Base-by-base conservation (phyloP, 306 rosid genomes). In the Lotus japonicus region DNA sequence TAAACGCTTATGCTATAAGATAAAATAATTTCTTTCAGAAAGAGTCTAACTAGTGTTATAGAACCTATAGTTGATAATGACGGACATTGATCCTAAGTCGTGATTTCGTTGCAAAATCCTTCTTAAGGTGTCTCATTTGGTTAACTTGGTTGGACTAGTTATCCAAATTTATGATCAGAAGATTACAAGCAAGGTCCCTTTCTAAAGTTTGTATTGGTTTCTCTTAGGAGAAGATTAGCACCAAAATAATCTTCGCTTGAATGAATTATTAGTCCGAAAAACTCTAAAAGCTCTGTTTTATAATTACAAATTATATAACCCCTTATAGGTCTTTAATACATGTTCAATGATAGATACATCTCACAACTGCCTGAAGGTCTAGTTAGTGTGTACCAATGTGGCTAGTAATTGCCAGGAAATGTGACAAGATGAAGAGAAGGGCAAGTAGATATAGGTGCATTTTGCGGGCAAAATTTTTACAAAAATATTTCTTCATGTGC, bases 401-500 rank as follows among this genome's bases (percentile, higher is more conserved):
- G 60, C 50, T 45, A 14, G 38, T 6, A 55, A 17, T 28, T 39
- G 57, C n/a, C 58, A 23, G 26, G 57, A 58, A 50, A 56, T 15
- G 28, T 39, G 18, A 41, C 70, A 38, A 13, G 14, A 6, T 7
- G 36, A 44, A 50, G 50, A 14, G 36, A 31, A 31, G 36, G 5
- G 33, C 33, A n/a, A n/a, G 3, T 31, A 42, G 62, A 69, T 46
- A 42, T 57, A 68, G 13, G 38, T 44, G 56, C 31, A 62, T 69
- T 61, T 79, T 64, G 21, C 33, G 13, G 77, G 48, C 66, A 50
- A 80, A 75, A 70, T 3, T 69, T 59, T 69, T 43, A 41, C 67
- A 33, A 77, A 9, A 35, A 43, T 39, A 28, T 48, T 44, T 58
- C 43, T 64, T 89, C 86, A 90, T 51, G 73, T 42, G 54, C 85